Evolutionary conservation across 1,284 basidiomycete species (phyloP).

Genomic region (Cryptococcus wingfieldii): DNA sequence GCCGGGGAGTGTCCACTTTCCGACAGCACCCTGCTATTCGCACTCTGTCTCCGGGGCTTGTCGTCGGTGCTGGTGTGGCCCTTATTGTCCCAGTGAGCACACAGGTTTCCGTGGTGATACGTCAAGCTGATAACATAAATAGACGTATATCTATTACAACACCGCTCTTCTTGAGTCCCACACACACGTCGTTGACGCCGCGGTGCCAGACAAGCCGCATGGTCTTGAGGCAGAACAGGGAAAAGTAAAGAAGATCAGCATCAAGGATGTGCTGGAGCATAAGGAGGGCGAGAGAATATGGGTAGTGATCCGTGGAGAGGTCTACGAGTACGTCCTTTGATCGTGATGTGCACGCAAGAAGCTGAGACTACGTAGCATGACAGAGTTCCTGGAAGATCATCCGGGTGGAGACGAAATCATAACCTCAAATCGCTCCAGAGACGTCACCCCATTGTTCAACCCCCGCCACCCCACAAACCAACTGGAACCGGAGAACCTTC

Average conservation of each 20-base stretch:
- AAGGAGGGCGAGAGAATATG: constrained; percentile 34
- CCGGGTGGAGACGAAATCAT: constrained; percentile 46
- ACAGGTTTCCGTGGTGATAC: not conserved
- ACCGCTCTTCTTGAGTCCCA: constrained; percentile 20
- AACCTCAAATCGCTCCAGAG: constrained; percentile 33
- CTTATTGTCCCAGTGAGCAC: constrained; percentile 12
- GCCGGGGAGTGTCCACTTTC: no score
- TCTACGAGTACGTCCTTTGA: constrained; percentile 39
- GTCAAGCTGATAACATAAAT: not conserved
- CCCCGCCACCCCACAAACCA: constrained; percentile 45
- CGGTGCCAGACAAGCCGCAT: constrained; percentile 13
- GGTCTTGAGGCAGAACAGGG: not conserved
- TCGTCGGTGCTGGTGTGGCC: constrained; percentile 9
- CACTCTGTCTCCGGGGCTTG: not conserved
- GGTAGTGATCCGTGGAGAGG: constrained; percentile 45
- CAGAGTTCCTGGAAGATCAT: constrained; percentile 42
- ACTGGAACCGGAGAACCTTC: constrained; percentile 37
- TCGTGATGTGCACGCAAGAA: not conserved
- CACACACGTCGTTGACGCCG: constrained; percentile 10
- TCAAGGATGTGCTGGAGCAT: constrained; percentile 31
- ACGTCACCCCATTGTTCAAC: constrained; percentile 42
- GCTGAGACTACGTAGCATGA: constrained; percentile 25
- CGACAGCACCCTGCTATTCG: no score
- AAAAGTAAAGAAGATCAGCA: constrained; percentile 6
- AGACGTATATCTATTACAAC: constrained; percentile 25